Evolutionary conservation across 768 basidiomycete genomes (phyloP).

Genomic region (Leccinum pellstonianum): DNA sequence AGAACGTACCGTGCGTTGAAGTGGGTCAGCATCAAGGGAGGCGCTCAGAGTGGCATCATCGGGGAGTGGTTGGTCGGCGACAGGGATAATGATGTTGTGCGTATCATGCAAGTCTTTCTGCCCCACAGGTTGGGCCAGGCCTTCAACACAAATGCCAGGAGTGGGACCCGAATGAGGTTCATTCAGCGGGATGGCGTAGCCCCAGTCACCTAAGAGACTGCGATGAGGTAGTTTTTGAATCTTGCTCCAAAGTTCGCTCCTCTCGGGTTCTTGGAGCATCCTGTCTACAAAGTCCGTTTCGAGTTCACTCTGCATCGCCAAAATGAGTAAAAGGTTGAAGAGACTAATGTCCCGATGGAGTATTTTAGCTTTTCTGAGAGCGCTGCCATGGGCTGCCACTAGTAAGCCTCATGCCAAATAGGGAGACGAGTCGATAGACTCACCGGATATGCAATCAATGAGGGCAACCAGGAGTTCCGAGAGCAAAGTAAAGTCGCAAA

Average conservation of each 20-base stretch:
- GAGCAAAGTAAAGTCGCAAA: not conserved
- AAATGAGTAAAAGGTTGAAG: constrained; percentile 4
- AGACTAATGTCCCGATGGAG: constrained; percentile 10
- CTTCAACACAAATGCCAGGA: too few relatives aligned
- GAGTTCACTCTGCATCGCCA: not conserved
- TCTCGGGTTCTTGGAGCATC: not conserved
- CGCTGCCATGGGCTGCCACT: constrained; percentile 1
- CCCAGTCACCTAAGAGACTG: constrained; percentile 7
- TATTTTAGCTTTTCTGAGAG: not conserved
- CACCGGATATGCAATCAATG: not conserved
- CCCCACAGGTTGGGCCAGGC: too few relatives aligned
- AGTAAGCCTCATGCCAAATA: not conserved
- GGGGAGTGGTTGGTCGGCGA: not conserved
- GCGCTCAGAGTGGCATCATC: not conserved
- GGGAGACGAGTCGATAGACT: not conserved
- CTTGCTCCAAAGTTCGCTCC: too few relatives aligned
- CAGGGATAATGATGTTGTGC: not conserved
- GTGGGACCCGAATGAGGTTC: too few relatives aligned
- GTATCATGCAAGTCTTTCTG: not conserved
- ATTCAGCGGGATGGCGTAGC: not conserved
- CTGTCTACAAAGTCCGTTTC: not conserved
- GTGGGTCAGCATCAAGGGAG: not conserved
- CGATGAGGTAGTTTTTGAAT: not conserved
- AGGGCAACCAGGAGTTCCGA: not conserved
- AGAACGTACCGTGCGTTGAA: not conserved